These are phyloP conservation scores for Furcasterigmium sp. DNA, from an alignment of 2,329 filamentous ascomycete species.

Conservation along the genomic window DNA sequence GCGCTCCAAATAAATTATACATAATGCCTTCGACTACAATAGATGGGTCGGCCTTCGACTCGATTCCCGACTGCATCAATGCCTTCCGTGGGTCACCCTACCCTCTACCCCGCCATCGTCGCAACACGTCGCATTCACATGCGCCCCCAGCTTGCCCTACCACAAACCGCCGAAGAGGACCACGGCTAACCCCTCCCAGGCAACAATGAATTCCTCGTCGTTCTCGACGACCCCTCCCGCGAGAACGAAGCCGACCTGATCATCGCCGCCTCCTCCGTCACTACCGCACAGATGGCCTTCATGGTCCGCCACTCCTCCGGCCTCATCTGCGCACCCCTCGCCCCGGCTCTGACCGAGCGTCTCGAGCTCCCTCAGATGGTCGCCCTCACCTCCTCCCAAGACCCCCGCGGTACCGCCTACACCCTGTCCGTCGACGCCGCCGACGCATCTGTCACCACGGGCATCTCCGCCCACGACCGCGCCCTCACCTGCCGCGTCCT, in stretches of 20 bases:
- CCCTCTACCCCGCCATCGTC: slow-evolving; percentile 3
- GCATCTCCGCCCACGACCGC: slow-evolving; percentile 85
- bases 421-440: slow-evolving; percentile 82
- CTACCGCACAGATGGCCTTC: slow-evolving; percentile 89
- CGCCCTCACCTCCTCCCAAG: slow-evolving; percentile 47
- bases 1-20: too few relatives aligned
- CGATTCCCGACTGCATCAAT: slow-evolving; percentile 58
- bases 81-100: slow-evolving; percentile 52
- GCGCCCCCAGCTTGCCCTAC: not conserved
- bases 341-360: slow-evolving; percentile 59
- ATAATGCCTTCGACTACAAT: slow-evolving; percentile 48
- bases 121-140: slow-evolving; percentile 3
- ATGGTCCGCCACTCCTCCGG: slow-evolving; percentile 89
- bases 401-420: slow-evolving; percentile 89
- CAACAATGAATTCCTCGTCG: slow-evolving; percentile 88
- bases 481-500: slow-evolving; percentile 75
- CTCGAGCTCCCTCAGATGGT: slow-evolving; percentile 92
- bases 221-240: slow-evolving; percentile 85
- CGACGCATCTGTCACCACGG: slow-evolving; percentile 71
- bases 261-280: slow-evolving; percentile 81
- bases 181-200: slow-evolving; percentile 34
- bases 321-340: slow-evolving; percentile 83
- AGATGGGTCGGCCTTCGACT: slow-evolving; percentile 52
- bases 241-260: slow-evolving; percentile 99
- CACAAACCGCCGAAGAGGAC: not conserved